Evolutionary conservation across 345 rosid genomes (phyloP).

Genomic region (Salix udensis): DNA sequence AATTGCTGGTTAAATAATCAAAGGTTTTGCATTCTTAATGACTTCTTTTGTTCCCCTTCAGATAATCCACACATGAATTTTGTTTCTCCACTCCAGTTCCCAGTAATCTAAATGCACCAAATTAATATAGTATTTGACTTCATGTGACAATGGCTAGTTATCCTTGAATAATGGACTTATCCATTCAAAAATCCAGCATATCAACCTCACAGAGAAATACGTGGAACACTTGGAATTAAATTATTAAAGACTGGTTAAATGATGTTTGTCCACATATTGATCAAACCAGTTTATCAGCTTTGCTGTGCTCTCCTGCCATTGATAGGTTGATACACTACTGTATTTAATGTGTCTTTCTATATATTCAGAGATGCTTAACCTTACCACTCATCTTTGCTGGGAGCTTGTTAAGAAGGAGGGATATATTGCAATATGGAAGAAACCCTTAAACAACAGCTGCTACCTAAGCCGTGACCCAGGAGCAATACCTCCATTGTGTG

Average conservation of each 20-base stretch:
- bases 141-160: neutral
- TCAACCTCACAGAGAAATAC: neutral
- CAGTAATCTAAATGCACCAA: neutral
- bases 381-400: slow-evolving; percentile 91
- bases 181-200: neutral
- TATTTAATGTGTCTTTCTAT: slow-evolving; percentile 5
- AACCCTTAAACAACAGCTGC: slow-evolving; percentile 75
- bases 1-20: slow-evolving; percentile 3
- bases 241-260: neutral
- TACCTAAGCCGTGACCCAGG: slow-evolving; percentile 70
- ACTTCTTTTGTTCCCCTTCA: neutral
- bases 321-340: neutral
- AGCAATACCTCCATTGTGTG: slow-evolving; percentile 68
- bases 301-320: neutral
- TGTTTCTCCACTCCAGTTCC: neutral
- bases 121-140: neutral
- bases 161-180: neutral
- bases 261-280: neutral
- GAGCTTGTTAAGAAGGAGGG: slow-evolving; percentile 90
- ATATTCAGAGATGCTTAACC: slow-evolving; percentile 80
- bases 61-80: neutral
- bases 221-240: neutral
- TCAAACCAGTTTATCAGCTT: neutral
- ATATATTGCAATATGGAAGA: slow-evolving; percentile 89
- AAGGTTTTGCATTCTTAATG: neutral